Evolutionary conservation across 179 eudicot genomes (phyloP).

Genomic region (Camellia oleifera): DNA sequence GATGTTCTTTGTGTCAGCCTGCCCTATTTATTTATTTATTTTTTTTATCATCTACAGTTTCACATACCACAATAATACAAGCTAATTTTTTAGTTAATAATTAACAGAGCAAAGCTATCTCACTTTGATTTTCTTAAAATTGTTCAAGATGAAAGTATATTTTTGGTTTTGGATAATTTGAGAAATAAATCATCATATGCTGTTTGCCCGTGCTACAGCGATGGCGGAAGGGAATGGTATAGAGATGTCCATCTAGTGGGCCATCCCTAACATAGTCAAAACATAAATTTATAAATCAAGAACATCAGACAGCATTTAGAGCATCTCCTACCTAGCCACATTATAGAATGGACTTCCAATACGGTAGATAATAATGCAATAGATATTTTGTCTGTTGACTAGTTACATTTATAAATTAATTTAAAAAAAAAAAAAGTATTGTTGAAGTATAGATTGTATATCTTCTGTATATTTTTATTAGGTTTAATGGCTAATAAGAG

Average conservation of each 20-base stretch:
- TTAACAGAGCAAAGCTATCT: constrained; percentile 7
- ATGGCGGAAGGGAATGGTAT: background rate
- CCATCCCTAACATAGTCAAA: background rate
- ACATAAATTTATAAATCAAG: background rate
- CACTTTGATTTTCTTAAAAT: background rate
- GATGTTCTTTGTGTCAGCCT: constrained; percentile 66
- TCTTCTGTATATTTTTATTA: too few relatives aligned
- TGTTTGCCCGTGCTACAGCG: background rate
- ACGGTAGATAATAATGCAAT: too few relatives aligned
- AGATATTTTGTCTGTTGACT: too few relatives aligned
- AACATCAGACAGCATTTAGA: too few relatives aligned
- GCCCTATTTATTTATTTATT: constrained; percentile 6
- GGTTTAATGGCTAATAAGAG: too few relatives aligned
- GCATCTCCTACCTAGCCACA: too few relatives aligned
- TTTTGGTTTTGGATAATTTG: constrained; percentile 1
- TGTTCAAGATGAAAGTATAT: background rate
- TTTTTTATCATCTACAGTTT: background rate
- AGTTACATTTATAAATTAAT: too few relatives aligned
- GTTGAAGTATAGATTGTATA: too few relatives aligned
- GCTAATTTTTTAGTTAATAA: background rate
- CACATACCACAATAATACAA: background rate
- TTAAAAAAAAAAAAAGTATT: too few relatives aligned
- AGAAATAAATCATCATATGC: background rate
- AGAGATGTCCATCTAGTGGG: background rate
- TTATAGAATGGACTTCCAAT: too few relatives aligned